These are phyloP conservation scores for Acorus calamus DNA, from an alignment of 106 monocot genomes.

Conservation along the genomic window DNA sequence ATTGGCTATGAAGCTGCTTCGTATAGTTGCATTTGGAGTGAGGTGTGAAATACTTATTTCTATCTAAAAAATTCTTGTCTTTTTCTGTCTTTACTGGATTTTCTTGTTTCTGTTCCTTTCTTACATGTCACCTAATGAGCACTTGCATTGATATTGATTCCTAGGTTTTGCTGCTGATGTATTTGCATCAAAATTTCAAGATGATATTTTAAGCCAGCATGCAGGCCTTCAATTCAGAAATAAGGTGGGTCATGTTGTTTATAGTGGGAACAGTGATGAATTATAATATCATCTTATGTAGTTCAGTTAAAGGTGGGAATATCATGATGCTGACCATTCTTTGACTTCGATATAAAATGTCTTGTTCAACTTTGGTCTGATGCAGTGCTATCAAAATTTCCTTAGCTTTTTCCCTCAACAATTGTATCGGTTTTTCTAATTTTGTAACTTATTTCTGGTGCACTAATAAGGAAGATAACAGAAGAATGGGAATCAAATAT, in stretches of 20 bases:
- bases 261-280: too few species aligned
- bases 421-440: too few species aligned
- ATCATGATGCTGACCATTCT: neutral
- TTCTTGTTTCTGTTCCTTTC: neutral
- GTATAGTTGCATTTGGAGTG: slow-evolving; percentile 85
- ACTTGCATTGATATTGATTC: neutral
- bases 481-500: too few species aligned
- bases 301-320: too few species aligned
- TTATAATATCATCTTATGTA: neutral
- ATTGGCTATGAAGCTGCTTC: slow-evolving; percentile 82
- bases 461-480: too few species aligned
- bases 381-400: too few species aligned
- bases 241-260: slow-evolving; percentile 31
- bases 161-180: slow-evolving; percentile 80
- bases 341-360: too few species aligned
- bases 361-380: too few species aligned
- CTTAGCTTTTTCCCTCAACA: too few species aligned
- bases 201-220: slow-evolving; percentile 57
- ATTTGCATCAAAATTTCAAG: slow-evolving; percentile 76
- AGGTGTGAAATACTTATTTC: slow-evolving; percentile 33
- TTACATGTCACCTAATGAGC: neutral
- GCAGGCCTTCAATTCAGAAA: slow-evolving; percentile 82
- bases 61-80: neutral
- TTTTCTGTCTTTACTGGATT: neutral
- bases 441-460: too few species aligned